Evolutionary conservation across 2,329 filamentous ascomycete genomes (phyloP).

Genomic region (Diaporthe vexans): DNA sequence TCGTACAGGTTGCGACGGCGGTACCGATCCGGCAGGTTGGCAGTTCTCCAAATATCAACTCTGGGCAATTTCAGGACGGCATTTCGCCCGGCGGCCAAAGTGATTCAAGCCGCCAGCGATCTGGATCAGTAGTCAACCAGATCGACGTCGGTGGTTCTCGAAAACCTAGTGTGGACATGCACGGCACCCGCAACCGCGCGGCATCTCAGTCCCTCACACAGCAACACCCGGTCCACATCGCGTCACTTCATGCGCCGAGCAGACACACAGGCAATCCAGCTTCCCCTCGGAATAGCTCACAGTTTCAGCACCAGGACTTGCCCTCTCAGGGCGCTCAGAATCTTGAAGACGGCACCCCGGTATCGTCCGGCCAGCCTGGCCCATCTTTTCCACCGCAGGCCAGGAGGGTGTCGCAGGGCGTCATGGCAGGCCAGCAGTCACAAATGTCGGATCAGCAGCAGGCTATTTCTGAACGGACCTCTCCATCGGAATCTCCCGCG

Average conservation of each 20-base stretch:
- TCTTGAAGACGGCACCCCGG: conserved; percentile 8
- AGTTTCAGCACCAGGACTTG: conserved; percentile 30
- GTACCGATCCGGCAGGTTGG: conserved; percentile 41
- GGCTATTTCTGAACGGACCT: conserved; percentile 32
- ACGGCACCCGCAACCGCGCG: conserved; percentile 38
- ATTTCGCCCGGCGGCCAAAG: conserved; percentile 37
- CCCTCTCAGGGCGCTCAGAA: conserved; percentile 10
- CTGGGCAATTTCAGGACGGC: conserved; percentile 24
- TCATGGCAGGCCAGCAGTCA: conserved; percentile 13
- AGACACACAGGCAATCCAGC: conserved; percentile 32
- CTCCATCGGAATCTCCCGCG: conserved; percentile 38
- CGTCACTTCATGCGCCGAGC: conserved; percentile 39
- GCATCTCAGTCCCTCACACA: conserved; percentile 27
- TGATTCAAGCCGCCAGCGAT: conserved; percentile 31
- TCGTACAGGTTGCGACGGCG: conserved; percentile 41
- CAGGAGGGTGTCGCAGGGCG: conserved; percentile 36
- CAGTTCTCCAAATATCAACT: conserved; percentile 36
- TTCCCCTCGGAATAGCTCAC: conserved; percentile 33
- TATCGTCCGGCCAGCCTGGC: conserved; percentile 3
- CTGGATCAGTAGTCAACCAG: conserved; percentile 41
- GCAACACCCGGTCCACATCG: conserved; percentile 39
- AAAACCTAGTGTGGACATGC: conserved; percentile 33
- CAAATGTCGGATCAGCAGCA: conserved; percentile 32
- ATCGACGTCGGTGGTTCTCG: conserved; percentile 39
- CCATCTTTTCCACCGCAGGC: conserved; percentile 8